Evolutionary conservation across 2,329 filamentous ascomycete species (phyloP).

Genomic region (Trichophyton mentagrophytes): DNA sequence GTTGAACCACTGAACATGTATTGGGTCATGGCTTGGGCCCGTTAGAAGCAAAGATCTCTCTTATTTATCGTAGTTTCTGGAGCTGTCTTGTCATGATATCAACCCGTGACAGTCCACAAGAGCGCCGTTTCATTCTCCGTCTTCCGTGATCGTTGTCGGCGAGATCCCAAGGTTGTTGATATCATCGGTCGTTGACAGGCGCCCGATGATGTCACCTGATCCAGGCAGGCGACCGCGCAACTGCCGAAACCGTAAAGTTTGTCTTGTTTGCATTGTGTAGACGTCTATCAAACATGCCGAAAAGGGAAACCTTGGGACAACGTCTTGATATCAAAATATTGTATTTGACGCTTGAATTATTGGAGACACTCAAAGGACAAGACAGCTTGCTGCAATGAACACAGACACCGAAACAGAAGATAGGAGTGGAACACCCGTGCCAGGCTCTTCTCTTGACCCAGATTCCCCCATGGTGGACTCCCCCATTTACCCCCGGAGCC

Average conservation of each 20-base stretch:
- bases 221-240: background rate
- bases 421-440: background rate
- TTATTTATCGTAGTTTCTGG: background rate
- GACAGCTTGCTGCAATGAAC: background rate
- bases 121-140: background rate
- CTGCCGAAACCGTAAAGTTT: background rate
- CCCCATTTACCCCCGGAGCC: background rate
- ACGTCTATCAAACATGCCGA: background rate
- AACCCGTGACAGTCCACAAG: constrained; percentile 14
- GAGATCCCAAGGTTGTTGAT: too few relatives aligned
- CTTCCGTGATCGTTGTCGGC: too few relatives aligned
- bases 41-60: background rate
- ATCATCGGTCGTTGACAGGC: background rate
- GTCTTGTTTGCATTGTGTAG: background rate
- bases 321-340: too few relatives aligned
- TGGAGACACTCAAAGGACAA: too few relatives aligned
- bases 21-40: background rate
- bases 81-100: background rate
- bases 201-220: constrained; percentile 15
- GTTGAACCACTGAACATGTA: background rate
- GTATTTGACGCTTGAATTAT: too few relatives aligned
- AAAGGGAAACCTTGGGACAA: background rate
- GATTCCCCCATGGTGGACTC: background rate
- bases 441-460: background rate
- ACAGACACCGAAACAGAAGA: background rate